Percentiles rank a stretch among this genome's conserved stretches.
phyloP scores from a whole-genome alignment of 495 filamentous ascomycete genomes.

The Margaritispora aquatica region DNA sequence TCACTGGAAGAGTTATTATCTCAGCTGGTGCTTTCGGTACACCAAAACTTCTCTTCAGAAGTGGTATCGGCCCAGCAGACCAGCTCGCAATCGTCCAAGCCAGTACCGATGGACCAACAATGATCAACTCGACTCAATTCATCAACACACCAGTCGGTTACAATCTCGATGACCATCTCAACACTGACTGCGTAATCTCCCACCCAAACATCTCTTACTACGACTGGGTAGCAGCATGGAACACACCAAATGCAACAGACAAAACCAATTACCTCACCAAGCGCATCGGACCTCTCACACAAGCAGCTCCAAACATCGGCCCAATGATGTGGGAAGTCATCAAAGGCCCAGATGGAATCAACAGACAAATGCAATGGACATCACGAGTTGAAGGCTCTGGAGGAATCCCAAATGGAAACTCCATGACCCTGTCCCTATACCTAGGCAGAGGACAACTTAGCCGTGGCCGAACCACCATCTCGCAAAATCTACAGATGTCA shows the following conservation, averaged over 20 bases:
- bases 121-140: slow-evolving; percentile 50
- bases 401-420: slow-evolving; percentile 31
- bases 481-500: slow-evolving; percentile 37
- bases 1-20: slow-evolving; percentile 60
- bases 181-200: slow-evolving; percentile 60
- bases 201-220: slow-evolving; percentile 35
- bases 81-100: slow-evolving; percentile 52
- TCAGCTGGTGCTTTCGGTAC: slow-evolving; percentile 67
- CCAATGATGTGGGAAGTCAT: slow-evolving; percentile 58
- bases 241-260: slow-evolving; percentile 37
- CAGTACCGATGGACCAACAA: slow-evolving; percentile 42
- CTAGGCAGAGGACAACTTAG: slow-evolving; percentile 57
- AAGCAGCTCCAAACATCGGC: slow-evolving; percentile 63
- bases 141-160: slow-evolving; percentile 69
- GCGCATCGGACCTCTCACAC: slow-evolving; percentile 56
- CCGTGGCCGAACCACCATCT: slow-evolving; percentile 58
- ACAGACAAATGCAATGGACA: slow-evolving; percentile 61
- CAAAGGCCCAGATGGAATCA: slow-evolving; percentile 54
- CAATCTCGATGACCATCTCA: slow-evolving; percentile 68
- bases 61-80: slow-evolving; percentile 59
- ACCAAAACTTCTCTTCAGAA: slow-evolving; percentile 63
- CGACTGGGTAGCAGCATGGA: slow-evolving; percentile 20
- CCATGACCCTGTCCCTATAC: slow-evolving; percentile 60
- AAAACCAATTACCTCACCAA: slow-evolving; percentile 39
- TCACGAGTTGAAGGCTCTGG: slow-evolving; percentile 51